Evolutionary conservation across 1,139 yeast genomes (phyloP).

Genomic region (Eremothecium coryli): DNA sequence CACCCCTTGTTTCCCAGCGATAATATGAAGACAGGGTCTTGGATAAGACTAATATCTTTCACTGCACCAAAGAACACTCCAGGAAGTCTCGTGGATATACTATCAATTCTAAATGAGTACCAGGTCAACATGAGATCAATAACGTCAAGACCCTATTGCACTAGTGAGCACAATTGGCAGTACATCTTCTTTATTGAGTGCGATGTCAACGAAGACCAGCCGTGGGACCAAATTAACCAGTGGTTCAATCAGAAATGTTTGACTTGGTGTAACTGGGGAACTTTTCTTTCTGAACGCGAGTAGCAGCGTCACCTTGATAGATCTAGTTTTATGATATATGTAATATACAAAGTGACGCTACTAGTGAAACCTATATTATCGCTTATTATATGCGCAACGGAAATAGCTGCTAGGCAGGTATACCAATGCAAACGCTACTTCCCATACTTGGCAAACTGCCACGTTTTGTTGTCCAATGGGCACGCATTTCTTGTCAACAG

Average conservation of each 20-base stretch:
- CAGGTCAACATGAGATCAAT: constrained; percentile 64
- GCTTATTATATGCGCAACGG: neutral
- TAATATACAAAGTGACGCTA: constrained; percentile 3
- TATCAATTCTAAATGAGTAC: constrained; percentile 48
- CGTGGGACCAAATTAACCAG: constrained; percentile 17
- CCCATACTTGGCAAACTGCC: constrained; percentile 85
- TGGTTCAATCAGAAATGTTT: constrained; percentile 27
- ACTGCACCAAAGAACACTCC: constrained; percentile 59
- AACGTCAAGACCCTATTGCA: constrained; percentile 48
- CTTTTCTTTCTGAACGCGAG: constrained; percentile 32
- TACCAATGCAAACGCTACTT: constrained; percentile 18
- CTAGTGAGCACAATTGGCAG: constrained; percentile 46
- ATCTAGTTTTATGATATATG: neutral
- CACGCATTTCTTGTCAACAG: constrained; percentile 94
- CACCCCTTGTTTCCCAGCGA: constrained; percentile 10
- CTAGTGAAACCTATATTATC: neutral
- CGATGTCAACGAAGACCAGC: constrained; percentile 14
- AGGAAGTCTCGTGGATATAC: constrained; percentile 65
- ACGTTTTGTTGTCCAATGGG: constrained; percentile 90
- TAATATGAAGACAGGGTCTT: neutral
- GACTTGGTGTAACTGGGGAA: constrained; percentile 33
- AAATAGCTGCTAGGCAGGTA: no score
- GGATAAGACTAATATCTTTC: constrained; percentile 55
- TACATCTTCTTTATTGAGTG: constrained; percentile 76
- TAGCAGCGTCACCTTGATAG: constrained; percentile 23